Evolutionary conservation across 129 eudicot genomes (phyloP).

Genomic region (Ambrosia artemisiifolia): DNA sequence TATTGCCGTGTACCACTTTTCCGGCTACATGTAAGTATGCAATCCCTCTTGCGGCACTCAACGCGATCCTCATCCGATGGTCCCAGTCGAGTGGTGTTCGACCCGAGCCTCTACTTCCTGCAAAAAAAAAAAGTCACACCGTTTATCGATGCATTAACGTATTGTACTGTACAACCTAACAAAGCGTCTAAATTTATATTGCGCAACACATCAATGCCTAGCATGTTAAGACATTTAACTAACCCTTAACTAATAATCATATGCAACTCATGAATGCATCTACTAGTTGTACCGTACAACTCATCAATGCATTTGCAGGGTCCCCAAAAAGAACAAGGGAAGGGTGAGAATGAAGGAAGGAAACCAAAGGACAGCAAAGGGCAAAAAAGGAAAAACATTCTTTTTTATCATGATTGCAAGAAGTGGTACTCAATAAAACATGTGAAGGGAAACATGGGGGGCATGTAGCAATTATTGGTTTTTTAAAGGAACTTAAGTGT

Average conservation of each 20-base stretch:
- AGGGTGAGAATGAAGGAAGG: slow-evolving; percentile 32
- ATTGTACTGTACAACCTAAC: neutral
- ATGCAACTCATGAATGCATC: neutral
- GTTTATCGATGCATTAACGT: neutral
- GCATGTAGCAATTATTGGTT: slow-evolving; percentile 25
- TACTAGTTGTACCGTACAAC: no score
- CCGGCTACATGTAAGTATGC: slow-evolving; percentile 6
- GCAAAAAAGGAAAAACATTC: slow-evolving; percentile 20
- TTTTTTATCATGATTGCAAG: slow-evolving; percentile 35
- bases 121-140: neutral
- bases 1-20: slow-evolving; percentile 5
- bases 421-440: slow-evolving; percentile 27
- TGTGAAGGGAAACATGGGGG: slow-evolving; percentile 39
- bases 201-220: no score
- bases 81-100: slow-evolving; percentile 7
- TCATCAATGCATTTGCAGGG: neutral
- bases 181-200: neutral
- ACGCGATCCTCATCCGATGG: slow-evolving; percentile 11
- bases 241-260: neutral
- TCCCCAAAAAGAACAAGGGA: neutral
- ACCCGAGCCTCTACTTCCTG: slow-evolving; percentile 4
- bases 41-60: neutral
- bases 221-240: no score
- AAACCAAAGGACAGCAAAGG: slow-evolving; percentile 13
- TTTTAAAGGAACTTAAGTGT: slow-evolving; percentile 29